These are phyloP conservation scores for Kuraishia molischiana DNA, from an alignment of 805 yeast genomes.

Conservation along the genomic window DNA sequence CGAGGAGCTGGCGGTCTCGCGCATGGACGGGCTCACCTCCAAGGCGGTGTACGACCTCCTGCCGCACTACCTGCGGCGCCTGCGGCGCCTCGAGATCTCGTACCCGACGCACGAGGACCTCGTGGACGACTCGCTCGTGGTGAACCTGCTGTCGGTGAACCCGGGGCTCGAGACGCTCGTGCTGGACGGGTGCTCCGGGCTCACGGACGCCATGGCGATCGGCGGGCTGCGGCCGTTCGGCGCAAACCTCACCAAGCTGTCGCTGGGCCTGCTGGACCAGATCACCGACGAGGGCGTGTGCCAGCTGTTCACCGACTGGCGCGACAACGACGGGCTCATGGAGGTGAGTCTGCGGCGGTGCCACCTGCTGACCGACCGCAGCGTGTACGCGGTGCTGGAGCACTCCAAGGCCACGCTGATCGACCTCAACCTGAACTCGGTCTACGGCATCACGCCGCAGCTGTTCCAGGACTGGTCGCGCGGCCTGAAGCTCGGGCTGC, in stretches of 20 bases:
- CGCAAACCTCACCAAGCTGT: slow-evolving; percentile 43
- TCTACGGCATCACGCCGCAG: slow-evolving; percentile 43
- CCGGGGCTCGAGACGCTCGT: slow-evolving; percentile 53
- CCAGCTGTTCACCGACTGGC: slow-evolving; percentile 48
- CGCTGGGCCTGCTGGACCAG: slow-evolving; percentile 50
- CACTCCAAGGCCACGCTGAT: slow-evolving; percentile 62
- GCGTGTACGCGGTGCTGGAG: slow-evolving; percentile 45
- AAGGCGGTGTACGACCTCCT: slow-evolving; percentile 49
- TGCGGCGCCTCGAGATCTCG: slow-evolving; percentile 54
- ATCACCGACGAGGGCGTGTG: slow-evolving; percentile 62
- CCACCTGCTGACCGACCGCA: slow-evolving; percentile 50
- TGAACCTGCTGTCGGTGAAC: slow-evolving; percentile 46
- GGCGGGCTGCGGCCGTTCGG: slow-evolving; percentile 56
- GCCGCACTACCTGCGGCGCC: slow-evolving; percentile 48
- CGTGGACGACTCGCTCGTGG: slow-evolving; percentile 57
- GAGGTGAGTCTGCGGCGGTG: slow-evolving; percentile 59
- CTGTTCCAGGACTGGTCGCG: slow-evolving; percentile 39
- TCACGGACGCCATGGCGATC: slow-evolving; percentile 54
- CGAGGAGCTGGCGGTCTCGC: slow-evolving; percentile 46
- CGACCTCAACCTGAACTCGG: slow-evolving; percentile 64
- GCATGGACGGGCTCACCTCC: slow-evolving; percentile 64
- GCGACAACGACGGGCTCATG: slow-evolving; percentile 46
- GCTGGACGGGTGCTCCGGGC: slow-evolving; percentile 63
- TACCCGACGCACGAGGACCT: slow-evolving; percentile 60
- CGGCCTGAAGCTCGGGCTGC: slow-evolving; percentile 37